phyloP scores from a whole-genome alignment of 1,284 basidiomycete species.

The Ustilago tritici region DNA sequence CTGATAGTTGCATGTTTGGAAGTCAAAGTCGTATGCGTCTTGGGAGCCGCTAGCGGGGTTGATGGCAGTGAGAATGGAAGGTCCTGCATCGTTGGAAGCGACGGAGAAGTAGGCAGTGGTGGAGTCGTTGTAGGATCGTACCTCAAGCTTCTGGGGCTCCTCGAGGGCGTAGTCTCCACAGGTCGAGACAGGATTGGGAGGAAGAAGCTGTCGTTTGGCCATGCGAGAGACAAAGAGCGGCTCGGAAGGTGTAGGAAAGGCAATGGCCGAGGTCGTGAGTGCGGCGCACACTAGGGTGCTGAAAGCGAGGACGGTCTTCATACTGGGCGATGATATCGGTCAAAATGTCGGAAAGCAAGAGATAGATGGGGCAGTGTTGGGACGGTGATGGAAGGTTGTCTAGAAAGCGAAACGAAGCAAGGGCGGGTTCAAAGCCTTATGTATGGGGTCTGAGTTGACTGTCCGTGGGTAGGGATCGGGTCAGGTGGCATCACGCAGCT shows the following conservation, averaged over 20 bases:
- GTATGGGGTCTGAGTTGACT: not conserved
- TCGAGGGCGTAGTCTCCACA: constrained; percentile 29
- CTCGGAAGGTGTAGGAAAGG: constrained; percentile 25
- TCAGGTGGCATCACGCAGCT: not conserved
- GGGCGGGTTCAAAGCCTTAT: not conserved
- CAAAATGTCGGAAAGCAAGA: not conserved
- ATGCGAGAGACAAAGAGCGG: constrained; percentile 36
- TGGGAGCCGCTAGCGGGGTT: constrained; percentile 4
- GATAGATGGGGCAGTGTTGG: not conserved
- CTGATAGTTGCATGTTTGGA: constrained; percentile 37
- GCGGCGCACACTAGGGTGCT: constrained; percentile 18
- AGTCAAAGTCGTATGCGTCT: constrained; percentile 16
- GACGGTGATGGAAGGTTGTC: not conserved
- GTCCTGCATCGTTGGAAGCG: not conserved
- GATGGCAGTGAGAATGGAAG: constrained; percentile 3
- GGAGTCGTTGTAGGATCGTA: constrained; percentile 27
- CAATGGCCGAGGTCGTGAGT: constrained; percentile 6
- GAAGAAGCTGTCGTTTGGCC: constrained; percentile 11
- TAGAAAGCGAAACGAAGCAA: not conserved
- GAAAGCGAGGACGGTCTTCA: constrained; percentile 25
- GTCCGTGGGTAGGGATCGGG: not conserved
- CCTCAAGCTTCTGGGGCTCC: constrained; percentile 24
- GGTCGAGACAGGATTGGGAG: constrained; percentile 6
- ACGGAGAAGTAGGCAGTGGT: constrained; percentile 12
- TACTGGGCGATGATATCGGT: not conserved